A percentile compares a stretch with the other conserved stretches of the same genome.
Evolutionary conservation across 164 flowering plant genomes (phyloP).

Genomic region (Sextonia rubra): DNA sequence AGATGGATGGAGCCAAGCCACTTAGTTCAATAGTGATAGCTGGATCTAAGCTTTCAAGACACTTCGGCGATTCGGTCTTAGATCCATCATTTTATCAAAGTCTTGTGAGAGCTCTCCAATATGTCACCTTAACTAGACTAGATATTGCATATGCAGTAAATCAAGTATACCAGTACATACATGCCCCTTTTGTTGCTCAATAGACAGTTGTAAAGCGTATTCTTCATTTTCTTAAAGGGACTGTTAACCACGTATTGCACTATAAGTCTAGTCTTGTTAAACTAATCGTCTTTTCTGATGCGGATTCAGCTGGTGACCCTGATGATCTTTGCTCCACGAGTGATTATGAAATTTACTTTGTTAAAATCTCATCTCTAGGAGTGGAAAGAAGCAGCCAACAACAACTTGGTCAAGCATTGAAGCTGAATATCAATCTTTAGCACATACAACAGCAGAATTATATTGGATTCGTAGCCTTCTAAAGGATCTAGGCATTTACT

Average conservation of each 20-base stretch:
- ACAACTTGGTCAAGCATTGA: not conserved
- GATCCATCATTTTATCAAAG: not conserved
- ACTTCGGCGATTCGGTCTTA: not conserved
- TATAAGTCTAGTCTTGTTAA: not conserved
- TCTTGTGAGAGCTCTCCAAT: not conserved
- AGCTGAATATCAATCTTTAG: not conserved
- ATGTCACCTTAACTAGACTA: too few species aligned
- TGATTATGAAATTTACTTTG: too few species aligned
- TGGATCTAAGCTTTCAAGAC: not conserved
- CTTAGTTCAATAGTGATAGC: not conserved
- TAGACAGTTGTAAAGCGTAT: not conserved
- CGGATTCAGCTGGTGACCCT: not conserved
- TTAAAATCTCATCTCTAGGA: too few species aligned
- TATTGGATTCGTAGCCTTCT: not conserved
- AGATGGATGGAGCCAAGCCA: not conserved
- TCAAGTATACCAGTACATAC: not conserved
- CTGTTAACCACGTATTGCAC: not conserved
- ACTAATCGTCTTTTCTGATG: not conserved
- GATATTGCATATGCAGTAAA: too few species aligned
- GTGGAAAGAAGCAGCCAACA: not conserved
- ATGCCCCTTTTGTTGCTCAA: not conserved
- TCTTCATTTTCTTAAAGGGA: not conserved
- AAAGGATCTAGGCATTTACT: not conserved
- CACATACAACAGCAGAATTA: too few species aligned
- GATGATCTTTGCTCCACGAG: too few species aligned